A percentile compares a stretch with the other conserved stretches of the same genome.
Conservation (phyloP, 176 grass and related monocot species). For the Areca catechu region DNA sequence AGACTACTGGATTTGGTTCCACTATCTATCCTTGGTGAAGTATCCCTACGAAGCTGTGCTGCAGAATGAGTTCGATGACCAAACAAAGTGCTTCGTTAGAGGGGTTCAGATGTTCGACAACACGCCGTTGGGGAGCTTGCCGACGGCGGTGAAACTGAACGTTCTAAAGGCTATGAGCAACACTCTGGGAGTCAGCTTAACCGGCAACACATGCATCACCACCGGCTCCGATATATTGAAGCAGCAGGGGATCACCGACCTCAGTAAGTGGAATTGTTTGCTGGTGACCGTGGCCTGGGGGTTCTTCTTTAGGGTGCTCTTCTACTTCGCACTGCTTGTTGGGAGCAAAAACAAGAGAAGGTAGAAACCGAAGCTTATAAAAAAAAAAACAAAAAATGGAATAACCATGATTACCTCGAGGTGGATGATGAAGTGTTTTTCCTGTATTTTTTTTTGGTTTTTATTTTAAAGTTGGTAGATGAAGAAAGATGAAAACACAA, state of each 20-base stretch:
- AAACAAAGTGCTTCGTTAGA: conserved; percentile 53
- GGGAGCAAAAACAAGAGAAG: conserved; percentile 91
- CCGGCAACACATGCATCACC: conserved; percentile 57
- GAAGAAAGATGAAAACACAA: no score
- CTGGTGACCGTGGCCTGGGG: conserved; percentile 88
- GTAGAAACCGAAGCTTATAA: conserved; percentile 18
- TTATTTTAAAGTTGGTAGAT: no score
- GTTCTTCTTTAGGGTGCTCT: conserved; percentile 75
- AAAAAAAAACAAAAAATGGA: no score
- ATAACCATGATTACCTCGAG: no score
- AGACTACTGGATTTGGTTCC: conserved; percentile 91
- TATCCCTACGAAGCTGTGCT: conserved; percentile 97
- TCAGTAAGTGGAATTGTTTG: conserved; percentile 94
- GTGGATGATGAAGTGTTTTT: no score
- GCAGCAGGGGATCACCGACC: conserved; percentile 72
- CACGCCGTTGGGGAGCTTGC: conserved; percentile 56
- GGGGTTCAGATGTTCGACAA: conserved; percentile 98
- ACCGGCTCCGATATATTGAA: conserved; percentile 50
- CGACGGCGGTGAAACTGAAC: conserved; percentile 43
- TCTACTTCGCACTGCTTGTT: conserved; percentile 66
- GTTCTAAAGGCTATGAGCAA: conserved; percentile 56
- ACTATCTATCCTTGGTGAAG: conserved; percentile 95
- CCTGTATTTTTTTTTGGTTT: no score
- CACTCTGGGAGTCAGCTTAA: conserved; percentile 56
- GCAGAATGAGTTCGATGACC: conserved; percentile 88